These are phyloP conservation scores for Bombardia bombarda DNA, from an alignment of 495 filamentous ascomycete species.

Conservation along the genomic window DNA sequence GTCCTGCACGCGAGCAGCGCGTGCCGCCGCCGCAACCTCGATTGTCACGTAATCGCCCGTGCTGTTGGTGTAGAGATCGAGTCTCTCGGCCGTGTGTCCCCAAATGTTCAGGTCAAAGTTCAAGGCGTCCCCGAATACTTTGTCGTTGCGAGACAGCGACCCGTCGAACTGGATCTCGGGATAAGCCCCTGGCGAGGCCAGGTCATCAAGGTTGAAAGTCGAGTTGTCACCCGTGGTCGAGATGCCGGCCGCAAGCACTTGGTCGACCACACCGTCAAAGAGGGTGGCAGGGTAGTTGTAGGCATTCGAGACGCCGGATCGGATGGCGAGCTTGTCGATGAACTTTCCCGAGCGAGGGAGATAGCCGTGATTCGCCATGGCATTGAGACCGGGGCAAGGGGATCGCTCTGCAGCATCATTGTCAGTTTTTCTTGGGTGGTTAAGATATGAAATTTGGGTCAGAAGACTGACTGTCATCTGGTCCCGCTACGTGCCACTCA, in stretches of 20 bases:
- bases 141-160: conserved; percentile 18
- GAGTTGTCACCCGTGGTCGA: conserved; percentile 16
- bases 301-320: conserved; percentile 8
- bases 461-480: conserved; percentile 4
- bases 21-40: conserved; percentile 16
- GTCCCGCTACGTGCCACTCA: conserved; percentile 4
- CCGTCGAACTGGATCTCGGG: conserved; percentile 25
- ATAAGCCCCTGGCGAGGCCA: conserved; percentile 16
- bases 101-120: conserved; percentile 20
- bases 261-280: conserved; percentile 17
- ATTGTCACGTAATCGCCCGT: conserved; percentile 17
- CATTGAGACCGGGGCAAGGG: conserved; percentile 46
- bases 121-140: conserved; percentile 15
- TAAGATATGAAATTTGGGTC: not conserved
- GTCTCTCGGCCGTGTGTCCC: conserved; percentile 1
- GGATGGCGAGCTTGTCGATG: conserved; percentile 15
- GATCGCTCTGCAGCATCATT: conserved; percentile 13
- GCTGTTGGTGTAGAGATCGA: conserved; percentile 7
- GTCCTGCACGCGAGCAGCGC: conserved; percentile 11
- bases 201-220: conserved; percentile 22
- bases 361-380: conserved; percentile 48
- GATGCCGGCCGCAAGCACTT: conserved; percentile 14
- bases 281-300: conserved; percentile 16
- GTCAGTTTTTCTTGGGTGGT: not conserved
- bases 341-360: conserved; percentile 43